Base-by-base conservation (phyloP, 441 rosid genomes). In the Jatropha multifida region DNA sequence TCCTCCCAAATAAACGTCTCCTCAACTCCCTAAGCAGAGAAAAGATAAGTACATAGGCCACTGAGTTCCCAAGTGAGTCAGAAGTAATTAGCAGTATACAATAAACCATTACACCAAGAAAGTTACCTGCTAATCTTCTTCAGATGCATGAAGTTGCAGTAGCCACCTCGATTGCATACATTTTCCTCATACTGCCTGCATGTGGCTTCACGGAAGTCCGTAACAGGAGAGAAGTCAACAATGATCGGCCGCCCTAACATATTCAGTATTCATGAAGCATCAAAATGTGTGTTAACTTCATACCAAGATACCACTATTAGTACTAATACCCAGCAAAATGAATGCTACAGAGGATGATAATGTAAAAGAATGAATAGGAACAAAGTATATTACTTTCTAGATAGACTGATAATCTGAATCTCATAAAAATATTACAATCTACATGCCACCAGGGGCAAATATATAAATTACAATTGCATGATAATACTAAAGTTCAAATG, bases 121-220 rank as follows among this genome's bases (percentile, higher is more conserved):
- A 32, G 38, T 42, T n/a, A 85, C 89, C 84, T 83, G 89, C 87
- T 84, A 71, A 86, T 87, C 80, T 84, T 86, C 77, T 88, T 86
- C 74, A 88, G 83, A 83, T 88, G 92, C 90, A 88, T 88, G 82
- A 86, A 88, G 82, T 86, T 88, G 81, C 92, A 88, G 76, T 88
- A 88, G 55, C 92, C 90, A 59, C 90, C 92, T 65, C 92, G 85
- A 76, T 88, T 90, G 81, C 98, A 91, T 26, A 84, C 90, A 76
- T 88, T 90, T 72, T 93, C 94, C 85, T 93, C 95, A 32, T 88
- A 90, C 81, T 89, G 95, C 80, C 97, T 76, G 79, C 98, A 93
- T 0, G 95, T 91, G 11, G 98, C 97, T 85, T 88, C 95, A 0
- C 98, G 90, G 77, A 91, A 91, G 83, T 91, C 97, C 23, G 95